A percentile compares a stretch with the other conserved stretches of the same genome.
phyloP scores from a whole-genome alignment of 805 yeast genomes.

The Pichia eremophila region DNA sequence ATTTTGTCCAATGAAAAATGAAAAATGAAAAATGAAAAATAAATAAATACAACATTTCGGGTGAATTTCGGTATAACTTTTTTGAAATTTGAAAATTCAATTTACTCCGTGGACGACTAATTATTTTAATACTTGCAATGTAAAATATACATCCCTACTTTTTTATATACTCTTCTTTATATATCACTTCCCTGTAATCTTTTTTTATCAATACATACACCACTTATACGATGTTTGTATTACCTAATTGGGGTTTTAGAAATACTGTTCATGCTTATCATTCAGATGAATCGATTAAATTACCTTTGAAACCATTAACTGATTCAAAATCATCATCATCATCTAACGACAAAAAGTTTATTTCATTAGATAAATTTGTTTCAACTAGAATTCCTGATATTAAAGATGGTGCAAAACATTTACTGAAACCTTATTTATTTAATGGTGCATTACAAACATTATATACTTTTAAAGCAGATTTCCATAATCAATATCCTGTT shows the following conservation, averaged over 20 bases:
- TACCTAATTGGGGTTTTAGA: conserved; percentile 27
- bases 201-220: no score
- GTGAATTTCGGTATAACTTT: no score
- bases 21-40: no score
- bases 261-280: conserved; percentile 22
- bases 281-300: conserved; percentile 16
- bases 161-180: no score
- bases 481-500: conserved; percentile 32
- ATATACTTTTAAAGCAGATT: conserved; percentile 36
- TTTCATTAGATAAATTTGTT: conserved; percentile 28
- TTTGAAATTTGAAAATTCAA: no score
- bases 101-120: no score
- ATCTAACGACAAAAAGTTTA: conserved; percentile 8
- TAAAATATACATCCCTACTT: no score
- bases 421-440: conserved; percentile 36
- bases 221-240: neutral
- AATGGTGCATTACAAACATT: conserved; percentile 44
- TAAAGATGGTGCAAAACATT: conserved; percentile 28
- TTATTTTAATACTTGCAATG: no score
- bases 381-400: conserved; percentile 32
- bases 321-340: neutral
- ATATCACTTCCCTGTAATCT: no score
- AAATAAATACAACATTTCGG: no score
- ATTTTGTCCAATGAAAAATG: no score
- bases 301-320: conserved; percentile 14